These are phyloP conservation scores for Helicostylum pulchrum DNA, from an alignment of 192 early-diverging fungal species.

Conservation along the genomic window DNA sequence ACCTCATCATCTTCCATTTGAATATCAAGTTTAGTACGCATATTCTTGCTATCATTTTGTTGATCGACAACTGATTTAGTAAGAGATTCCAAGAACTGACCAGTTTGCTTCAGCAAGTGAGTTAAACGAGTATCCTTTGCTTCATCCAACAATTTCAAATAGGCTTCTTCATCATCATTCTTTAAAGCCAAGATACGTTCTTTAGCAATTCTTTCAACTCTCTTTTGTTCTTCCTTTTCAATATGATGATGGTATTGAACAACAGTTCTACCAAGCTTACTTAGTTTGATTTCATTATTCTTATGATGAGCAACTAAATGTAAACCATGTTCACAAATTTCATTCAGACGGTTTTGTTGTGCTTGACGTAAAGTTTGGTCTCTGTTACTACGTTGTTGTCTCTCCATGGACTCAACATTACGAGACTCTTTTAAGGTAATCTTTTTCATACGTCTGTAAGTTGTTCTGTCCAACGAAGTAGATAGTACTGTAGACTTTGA, in stretches of 20 bases:
- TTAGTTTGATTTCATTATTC: conserved; percentile 61
- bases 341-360: conserved; percentile 74
- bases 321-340: conserved; percentile 73
- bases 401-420: conserved; percentile 86
- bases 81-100: conserved; percentile 78
- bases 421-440: conserved; percentile 80
- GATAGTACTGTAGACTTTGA: conserved; percentile 71
- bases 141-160: conserved; percentile 91
- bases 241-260: conserved; percentile 73
- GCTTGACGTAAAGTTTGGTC: conserved; percentile 84
- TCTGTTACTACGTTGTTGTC: conserved; percentile 82
- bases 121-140: conserved; percentile 96
- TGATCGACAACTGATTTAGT: conserved; percentile 85
- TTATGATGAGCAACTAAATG: conserved; percentile 67
- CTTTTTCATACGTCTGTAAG: conserved; percentile 79
- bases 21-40: conserved; percentile 36
- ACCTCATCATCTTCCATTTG: conserved; percentile 33
- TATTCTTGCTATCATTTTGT: conserved; percentile 54
- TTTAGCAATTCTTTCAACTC: conserved; percentile 75
- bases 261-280: conserved; percentile 75
- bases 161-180: conserved; percentile 97
- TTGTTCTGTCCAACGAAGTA: conserved; percentile 73
- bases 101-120: conserved; percentile 88
- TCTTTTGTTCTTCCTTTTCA: conserved; percentile 94
- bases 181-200: conserved; percentile 97